Evolutionary conservation across 371 early-diverging fungal genomes (phyloP).

Genomic region (Mortierella sp.): DNA sequence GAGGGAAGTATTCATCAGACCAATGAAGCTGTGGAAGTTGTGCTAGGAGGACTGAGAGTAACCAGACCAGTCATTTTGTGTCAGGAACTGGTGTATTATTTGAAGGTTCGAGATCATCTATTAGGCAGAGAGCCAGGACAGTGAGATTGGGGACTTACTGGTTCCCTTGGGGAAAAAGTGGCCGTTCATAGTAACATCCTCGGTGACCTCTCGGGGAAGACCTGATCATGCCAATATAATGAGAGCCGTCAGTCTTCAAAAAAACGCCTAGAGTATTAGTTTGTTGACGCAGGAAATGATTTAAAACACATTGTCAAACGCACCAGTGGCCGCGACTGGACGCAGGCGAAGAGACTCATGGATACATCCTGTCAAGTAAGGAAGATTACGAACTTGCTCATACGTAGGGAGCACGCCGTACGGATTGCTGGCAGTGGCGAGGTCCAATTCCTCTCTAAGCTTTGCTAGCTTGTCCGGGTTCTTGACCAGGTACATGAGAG

Average conservation of each 20-base stretch:
- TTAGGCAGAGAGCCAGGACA: too few species aligned
- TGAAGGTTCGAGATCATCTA: too few species aligned
- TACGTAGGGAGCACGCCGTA: slow-evolving; percentile 14
- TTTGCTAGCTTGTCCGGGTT: slow-evolving; percentile 10
- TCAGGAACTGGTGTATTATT: background rate
- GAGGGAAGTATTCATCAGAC: slow-evolving; percentile 21
- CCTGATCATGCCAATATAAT: slow-evolving; percentile 1
- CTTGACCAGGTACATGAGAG: slow-evolving; percentile 30
- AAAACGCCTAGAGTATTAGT: too few species aligned
- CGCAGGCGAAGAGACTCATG: slow-evolving; percentile 32
- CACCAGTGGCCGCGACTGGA: slow-evolving; percentile 37
- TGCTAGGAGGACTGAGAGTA: slow-evolving; percentile 20
- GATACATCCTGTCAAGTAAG: slow-evolving; percentile 34
- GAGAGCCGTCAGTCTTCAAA: background rate
- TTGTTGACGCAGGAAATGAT: too few species aligned
- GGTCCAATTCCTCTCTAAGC: slow-evolving; percentile 20
- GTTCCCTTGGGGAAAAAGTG: slow-evolving; percentile 30
- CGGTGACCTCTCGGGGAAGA: slow-evolving; percentile 32
- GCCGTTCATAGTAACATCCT: slow-evolving; percentile 20
- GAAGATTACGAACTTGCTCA: slow-evolving; percentile 29
- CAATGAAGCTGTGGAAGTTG: slow-evolving; percentile 16
- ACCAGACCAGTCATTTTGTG: background rate
- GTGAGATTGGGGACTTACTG: slow-evolving; percentile 8
- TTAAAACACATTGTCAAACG: background rate
- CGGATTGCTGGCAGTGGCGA: slow-evolving; percentile 20